Base-by-base conservation (phyloP, 2,329 filamentous ascomycete species). In the Aspergillus uvarum region DNA sequence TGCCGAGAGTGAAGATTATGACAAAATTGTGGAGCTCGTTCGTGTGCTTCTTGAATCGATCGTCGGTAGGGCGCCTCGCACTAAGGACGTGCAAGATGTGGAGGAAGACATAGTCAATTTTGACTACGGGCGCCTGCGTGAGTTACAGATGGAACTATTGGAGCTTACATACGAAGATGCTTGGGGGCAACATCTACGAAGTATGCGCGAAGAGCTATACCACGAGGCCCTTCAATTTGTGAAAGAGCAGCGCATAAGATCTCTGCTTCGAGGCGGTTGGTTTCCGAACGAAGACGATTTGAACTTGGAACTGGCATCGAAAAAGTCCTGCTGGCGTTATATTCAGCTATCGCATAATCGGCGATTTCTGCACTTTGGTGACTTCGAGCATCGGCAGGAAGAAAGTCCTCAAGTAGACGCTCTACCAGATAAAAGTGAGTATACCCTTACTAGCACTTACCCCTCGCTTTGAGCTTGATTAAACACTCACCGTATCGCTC, bases 211-310 rank as follows among this genome's bases (percentile, higher is more conserved):
- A 57, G 92, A 96, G 74, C 83, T 98, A 49, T 90, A 91, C 67
- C 88, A 94, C 69, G 95, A 99, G 76, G 92, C 94, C 11, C 79
- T 97, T 56, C 91, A 96, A 70, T 99, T 99, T 71, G 91, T 98
- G 76, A 97, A 96, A 76, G 95, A 99, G 78, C 95, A 99, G 76
- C 87, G 95, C 42, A 90, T 98, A 62, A 85, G 95, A 56, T 97
- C 93, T 72, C 81, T 99, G 44, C 83, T 98, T 4, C 85, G 91
- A 66, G 95, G 95, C 6, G 88, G 90, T 10, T 99, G 95, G 95
- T 99, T 98, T 66, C 82, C 85, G 3, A 77, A 79, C 51, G 74
- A 78, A 74, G 79, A 73, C 77, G 83, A 75, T 75, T 83, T 77
- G 66, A 79, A 74, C 70, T 76, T 71, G 72, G 85, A 81, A 68